phyloP scores from a whole-genome alignment of 768 basidiomycete genomes.

The Kwoniella botswanensis region DNA sequence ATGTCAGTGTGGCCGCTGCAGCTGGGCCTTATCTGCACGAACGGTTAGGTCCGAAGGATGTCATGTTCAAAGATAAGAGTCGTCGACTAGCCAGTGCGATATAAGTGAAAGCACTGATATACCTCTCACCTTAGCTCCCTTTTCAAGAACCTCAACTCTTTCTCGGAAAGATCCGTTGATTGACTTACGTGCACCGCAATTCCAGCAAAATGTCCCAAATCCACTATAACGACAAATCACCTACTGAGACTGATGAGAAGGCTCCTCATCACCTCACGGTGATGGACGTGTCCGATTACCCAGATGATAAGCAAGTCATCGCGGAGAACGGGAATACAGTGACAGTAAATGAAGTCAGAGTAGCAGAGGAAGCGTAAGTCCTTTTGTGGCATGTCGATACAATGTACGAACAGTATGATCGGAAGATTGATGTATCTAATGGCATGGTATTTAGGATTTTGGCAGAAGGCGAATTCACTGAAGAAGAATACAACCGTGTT shows the following conservation, averaged over 20 bases:
- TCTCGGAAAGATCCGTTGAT: too few relatives aligned
- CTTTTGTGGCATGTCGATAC: too few relatives aligned
- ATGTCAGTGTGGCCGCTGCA: neutral
- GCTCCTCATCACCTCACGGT: conserved; percentile 12
- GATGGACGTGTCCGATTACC: conserved; percentile 1
- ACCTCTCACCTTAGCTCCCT: too few relatives aligned
- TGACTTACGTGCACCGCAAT: too few relatives aligned
- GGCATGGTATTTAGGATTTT: conserved; percentile 15
- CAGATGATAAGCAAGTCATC: conserved; percentile 24
- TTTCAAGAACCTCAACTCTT: too few relatives aligned
- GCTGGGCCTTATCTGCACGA: neutral
- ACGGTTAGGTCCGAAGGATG: neutral
- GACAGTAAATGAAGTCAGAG: conserved; percentile 23
- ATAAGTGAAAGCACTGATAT: too few relatives aligned
- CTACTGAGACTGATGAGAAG: conserved; percentile 1
- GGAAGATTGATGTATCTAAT: neutral
- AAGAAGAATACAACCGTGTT: conserved; percentile 37
- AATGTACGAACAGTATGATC: too few relatives aligned
- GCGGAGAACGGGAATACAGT: conserved; percentile 19
- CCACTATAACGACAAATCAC: neutral
- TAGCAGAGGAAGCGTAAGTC: conserved; percentile 33
- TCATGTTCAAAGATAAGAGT: neutral
- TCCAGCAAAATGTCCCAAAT: neutral
- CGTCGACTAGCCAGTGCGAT: neutral
- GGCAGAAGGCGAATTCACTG: conserved; percentile 35